Conservation (phyloP, 140 eudicot species). For the Bidens hawaiensis region DNA sequence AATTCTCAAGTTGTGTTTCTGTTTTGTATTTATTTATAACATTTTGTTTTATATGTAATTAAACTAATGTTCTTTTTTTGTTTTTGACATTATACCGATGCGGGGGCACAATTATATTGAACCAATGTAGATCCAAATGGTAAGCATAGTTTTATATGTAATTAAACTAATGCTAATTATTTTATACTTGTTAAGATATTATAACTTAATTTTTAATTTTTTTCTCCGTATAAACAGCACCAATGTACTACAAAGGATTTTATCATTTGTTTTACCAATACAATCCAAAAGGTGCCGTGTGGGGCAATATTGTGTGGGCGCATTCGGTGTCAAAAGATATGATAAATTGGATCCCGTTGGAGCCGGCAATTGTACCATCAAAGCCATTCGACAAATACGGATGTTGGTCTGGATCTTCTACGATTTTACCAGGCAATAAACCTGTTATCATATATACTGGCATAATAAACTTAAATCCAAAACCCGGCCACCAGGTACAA, state of each 20-base stretch:
- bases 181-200: neutral
- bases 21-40: neutral
- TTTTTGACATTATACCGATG: conserved; percentile 12
- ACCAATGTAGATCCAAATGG: conserved; percentile 52
- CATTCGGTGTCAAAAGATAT: conserved; percentile 47
- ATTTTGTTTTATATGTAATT: neutral
- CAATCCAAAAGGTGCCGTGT: conserved; percentile 18
- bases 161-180: neutral
- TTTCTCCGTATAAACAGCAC: conserved; percentile 34
- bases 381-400: conserved; percentile 11
- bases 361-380: conserved; percentile 19
- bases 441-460: conserved; percentile 20
- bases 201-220: neutral
- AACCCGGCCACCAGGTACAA: conserved; percentile 22
- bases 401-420: conserved; percentile 22
- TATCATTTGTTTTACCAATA: conserved; percentile 53
- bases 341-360: conserved; percentile 17
- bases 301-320: conserved; percentile 50
- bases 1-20: neutral
- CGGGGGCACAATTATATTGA: neutral
- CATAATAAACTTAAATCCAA: neutral
- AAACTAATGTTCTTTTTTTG: conserved; percentile 1
- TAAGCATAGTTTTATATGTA: conserved; percentile 24
- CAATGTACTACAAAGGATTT: conserved; percentile 57
- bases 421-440: conserved; percentile 10